phyloP scores from a whole-genome alignment of 192 early-diverging fungal species.

The Coemansia sp. region DNA sequence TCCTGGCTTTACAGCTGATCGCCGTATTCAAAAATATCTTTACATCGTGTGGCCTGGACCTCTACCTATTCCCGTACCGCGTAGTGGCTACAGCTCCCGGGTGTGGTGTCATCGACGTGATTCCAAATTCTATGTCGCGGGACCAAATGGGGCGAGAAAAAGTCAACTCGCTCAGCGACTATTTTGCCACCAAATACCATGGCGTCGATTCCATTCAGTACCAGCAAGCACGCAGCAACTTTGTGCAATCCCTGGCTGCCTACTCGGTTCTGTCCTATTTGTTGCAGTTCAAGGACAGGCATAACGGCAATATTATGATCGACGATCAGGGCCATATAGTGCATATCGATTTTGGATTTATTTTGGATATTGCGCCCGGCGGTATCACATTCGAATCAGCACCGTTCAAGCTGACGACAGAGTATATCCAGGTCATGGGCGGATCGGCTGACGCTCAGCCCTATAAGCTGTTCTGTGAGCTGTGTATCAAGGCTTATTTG shows the following conservation, averaged over 20 bases:
- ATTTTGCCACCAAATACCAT: constrained; percentile 91
- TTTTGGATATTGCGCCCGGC: constrained; percentile 97
- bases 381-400: constrained; percentile 93
- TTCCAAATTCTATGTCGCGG: constrained; percentile 94
- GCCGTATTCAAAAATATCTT: constrained; percentile 97
- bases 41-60: constrained; percentile 81
- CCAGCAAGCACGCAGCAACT: constrained; percentile 89
- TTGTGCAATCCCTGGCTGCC: constrained; percentile 92
- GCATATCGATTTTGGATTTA: constrained; percentile 99
- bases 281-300: constrained; percentile 97
- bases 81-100: constrained; percentile 97
- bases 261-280: constrained; percentile 94
- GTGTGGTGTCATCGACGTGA: constrained; percentile 98
- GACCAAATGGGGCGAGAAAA: constrained; percentile 98
- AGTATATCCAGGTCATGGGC: constrained; percentile 97
- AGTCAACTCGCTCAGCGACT: constrained; percentile 95
- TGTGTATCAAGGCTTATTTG: constrained; percentile 88
- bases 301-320: constrained; percentile 99
- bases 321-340: constrained; percentile 94
- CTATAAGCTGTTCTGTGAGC: constrained; percentile 87
- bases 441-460: constrained; percentile 75
- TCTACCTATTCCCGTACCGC: constrained; percentile 96
- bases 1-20: constrained; percentile 96
- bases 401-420: constrained; percentile 97
- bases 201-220: constrained; percentile 85